Conservation (phyloP, 345 rosid species). For the Microthlaspi erraticum region DNA sequence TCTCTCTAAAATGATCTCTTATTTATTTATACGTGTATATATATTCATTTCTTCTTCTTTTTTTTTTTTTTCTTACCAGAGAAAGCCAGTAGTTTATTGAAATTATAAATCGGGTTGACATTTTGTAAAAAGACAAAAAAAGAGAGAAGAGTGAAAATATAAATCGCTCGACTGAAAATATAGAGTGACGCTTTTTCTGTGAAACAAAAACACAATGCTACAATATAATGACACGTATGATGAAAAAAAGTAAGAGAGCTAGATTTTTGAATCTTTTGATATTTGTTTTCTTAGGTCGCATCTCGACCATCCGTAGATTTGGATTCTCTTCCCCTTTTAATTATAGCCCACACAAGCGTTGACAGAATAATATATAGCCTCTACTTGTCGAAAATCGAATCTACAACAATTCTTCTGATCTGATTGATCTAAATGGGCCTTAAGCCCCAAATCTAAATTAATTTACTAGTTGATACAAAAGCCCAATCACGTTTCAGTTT, state of each 20-base stretch:
- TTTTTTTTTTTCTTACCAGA: not conserved
- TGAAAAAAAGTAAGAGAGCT: no score
- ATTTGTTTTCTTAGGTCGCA: conserved; percentile 12
- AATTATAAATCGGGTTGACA: conserved; percentile 29
- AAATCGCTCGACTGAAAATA: not conserved
- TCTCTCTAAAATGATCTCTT: no score
- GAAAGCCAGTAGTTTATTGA: not conserved
- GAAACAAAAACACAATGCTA: no score
- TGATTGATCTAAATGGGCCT: conserved; percentile 19
- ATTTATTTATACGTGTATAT: no score
- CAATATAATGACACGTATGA: no score
- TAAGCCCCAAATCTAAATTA: not conserved
- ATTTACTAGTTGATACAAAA: not conserved
- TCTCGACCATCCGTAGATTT: conserved; percentile 23
- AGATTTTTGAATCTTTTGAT: no score
- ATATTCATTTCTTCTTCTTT: no score
- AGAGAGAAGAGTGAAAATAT: conserved; percentile 10
- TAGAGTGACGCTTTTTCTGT: no score
- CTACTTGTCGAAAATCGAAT: conserved; percentile 32
- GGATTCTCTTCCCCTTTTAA: conserved; percentile 9
- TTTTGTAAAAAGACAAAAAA: conserved; percentile 25
- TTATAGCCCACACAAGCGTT: conserved; percentile 14
- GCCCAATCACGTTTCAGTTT: not conserved
- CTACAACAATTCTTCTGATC: not conserved
- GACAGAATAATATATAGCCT: conserved; percentile 34